These are phyloP conservation scores for Cadophora sp. DNA, from an alignment of 2,329 filamentous ascomycete genomes.

Conservation along the genomic window DNA sequence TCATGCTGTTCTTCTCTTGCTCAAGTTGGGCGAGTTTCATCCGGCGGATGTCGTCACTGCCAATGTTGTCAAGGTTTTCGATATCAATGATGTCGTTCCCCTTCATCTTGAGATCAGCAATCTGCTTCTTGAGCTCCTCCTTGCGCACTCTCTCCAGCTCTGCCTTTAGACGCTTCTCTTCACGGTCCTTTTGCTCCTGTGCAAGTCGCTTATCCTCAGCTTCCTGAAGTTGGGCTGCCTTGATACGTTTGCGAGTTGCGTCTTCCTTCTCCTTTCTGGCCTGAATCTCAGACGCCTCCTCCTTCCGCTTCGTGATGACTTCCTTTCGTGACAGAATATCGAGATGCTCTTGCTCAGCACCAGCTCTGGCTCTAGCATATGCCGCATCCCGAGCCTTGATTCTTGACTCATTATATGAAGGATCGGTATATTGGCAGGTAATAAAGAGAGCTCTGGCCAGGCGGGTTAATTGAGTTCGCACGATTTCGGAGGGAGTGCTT, in stretches of 20 bases:
- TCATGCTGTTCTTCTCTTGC: slow-evolving; percentile 96
- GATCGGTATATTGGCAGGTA: slow-evolving; percentile 95
- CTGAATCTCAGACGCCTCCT: slow-evolving; percentile 87
- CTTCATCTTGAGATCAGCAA: slow-evolving; percentile 92
- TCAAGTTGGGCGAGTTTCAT: slow-evolving; percentile 96
- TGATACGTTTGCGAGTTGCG: slow-evolving; percentile 83
- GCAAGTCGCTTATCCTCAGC: slow-evolving; percentile 87
- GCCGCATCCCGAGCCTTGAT: slow-evolving; percentile 80
- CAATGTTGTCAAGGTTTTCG: slow-evolving; percentile 83
- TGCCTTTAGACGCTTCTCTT: slow-evolving; percentile 82
- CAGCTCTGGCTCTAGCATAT: slow-evolving; percentile 80
- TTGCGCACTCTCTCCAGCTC: slow-evolving; percentile 90
- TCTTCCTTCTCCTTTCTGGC: slow-evolving; percentile 93
- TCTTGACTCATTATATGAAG: slow-evolving; percentile 83
- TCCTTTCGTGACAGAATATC: slow-evolving; percentile 87
- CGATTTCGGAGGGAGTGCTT: slow-evolving; percentile 97
- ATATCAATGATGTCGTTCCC: slow-evolving; percentile 75
- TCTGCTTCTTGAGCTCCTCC: slow-evolving; percentile 91
- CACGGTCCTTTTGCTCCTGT: slow-evolving; percentile 92
- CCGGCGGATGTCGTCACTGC: slow-evolving; percentile 87
- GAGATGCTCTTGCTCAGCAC: slow-evolving; percentile 89
- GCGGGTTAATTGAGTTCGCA: slow-evolving; percentile 90
- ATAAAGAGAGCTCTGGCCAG: slow-evolving; percentile 90
- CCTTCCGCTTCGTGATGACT: slow-evolving; percentile 95
- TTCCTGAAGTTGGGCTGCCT: slow-evolving; percentile 86